Evolutionary conservation across 2,329 filamentous ascomycete genomes (phyloP).

Genomic region (Cryphonectria parasitica): DNA sequence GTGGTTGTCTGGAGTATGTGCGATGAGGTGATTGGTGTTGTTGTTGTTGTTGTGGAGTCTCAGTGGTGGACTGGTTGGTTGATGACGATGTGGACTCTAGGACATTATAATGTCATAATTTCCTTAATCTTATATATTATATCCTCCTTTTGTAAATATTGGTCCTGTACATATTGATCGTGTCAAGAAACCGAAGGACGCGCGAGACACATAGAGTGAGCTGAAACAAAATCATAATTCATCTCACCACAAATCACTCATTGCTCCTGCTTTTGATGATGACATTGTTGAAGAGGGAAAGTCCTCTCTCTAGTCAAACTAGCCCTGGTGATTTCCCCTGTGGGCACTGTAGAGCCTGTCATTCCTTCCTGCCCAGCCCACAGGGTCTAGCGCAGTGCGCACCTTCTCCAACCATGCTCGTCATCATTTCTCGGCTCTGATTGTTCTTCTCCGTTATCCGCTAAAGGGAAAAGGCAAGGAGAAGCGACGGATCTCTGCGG

Average conservation of each 20-base stretch:
- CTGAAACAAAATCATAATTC: not conserved
- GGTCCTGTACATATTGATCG: not conserved
- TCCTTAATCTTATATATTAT: not conserved
- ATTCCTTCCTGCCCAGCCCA: too few relatives aligned
- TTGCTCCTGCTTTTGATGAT: not conserved
- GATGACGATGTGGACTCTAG: slow-evolving; percentile 7
- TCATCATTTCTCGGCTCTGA: too few relatives aligned
- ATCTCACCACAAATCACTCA: not conserved
- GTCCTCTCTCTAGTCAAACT: too few relatives aligned
- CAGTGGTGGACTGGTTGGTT: not conserved
- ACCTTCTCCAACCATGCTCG: too few relatives aligned
- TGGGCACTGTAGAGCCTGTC: too few relatives aligned
- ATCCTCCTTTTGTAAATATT: slow-evolving; percentile 4
- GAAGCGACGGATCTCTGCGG: too few relatives aligned
- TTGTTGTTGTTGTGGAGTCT: not conserved
- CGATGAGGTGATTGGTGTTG: not conserved
- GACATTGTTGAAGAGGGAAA: too few relatives aligned
- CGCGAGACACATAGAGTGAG: not conserved
- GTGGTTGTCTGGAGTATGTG: not conserved
- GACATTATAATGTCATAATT: slow-evolving; percentile 10
- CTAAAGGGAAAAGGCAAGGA: too few relatives aligned
- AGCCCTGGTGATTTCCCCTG: too few relatives aligned
- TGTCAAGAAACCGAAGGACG: not conserved
- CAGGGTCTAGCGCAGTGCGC: too few relatives aligned
- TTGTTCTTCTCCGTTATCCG: too few relatives aligned